phyloP scores from a whole-genome alignment of 768 basidiomycete species.

The Pulveroboletus ravenelii region DNA sequence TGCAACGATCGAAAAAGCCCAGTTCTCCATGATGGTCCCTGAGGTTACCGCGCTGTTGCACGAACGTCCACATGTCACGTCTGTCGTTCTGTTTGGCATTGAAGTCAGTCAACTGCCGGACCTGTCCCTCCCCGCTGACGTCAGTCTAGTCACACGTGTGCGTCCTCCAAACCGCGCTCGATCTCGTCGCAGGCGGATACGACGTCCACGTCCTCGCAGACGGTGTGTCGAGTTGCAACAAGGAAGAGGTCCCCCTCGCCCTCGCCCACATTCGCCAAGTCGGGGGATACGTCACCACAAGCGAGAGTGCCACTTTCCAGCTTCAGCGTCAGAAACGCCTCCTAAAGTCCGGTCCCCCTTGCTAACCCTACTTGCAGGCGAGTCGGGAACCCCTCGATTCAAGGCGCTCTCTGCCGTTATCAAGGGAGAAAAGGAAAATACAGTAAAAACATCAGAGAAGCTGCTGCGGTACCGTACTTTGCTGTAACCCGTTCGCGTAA shows the following conservation, averaged over 20 bases:
- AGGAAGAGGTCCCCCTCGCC: constrained; percentile 74
- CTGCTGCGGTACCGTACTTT: constrained; percentile 29
- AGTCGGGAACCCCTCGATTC: constrained; percentile 61
- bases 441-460: constrained; percentile 35
- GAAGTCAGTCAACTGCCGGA: constrained; percentile 50
- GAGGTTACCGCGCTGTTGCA: constrained; percentile 53
- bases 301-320: constrained; percentile 77
- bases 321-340: constrained; percentile 49
- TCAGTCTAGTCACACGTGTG: constrained; percentile 78
- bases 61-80: constrained; percentile 44
- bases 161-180: constrained; percentile 77
- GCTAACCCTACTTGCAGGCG: constrained; percentile 37
- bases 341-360: constrained; percentile 7
- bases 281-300: constrained; percentile 77
- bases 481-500: constrained; percentile 6
- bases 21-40: constrained; percentile 82
- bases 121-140: neutral
- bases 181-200: constrained; percentile 48
- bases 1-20: constrained; percentile 67
- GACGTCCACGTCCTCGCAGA: constrained; percentile 75
- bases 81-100: constrained; percentile 79
- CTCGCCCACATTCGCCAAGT: constrained; percentile 61
- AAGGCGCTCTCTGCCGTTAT: constrained; percentile 65
- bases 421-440: constrained; percentile 72
- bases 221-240: constrained; percentile 78